Evolutionary conservation across 345 rosid species (phyloP).

Genomic region (Aquilaria yunnanensis): DNA sequence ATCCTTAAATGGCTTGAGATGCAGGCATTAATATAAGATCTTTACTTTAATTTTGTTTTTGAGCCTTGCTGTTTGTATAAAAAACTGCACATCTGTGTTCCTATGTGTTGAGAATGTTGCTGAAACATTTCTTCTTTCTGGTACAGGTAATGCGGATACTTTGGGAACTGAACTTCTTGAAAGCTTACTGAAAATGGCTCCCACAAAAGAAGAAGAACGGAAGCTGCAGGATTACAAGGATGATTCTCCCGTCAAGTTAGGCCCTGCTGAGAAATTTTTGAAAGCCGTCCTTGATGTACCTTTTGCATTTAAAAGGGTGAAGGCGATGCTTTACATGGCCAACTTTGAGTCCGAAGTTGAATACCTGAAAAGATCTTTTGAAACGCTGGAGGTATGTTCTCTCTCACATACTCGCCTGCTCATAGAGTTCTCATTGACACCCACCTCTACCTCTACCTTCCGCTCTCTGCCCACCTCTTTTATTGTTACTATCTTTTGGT

Average conservation of each 20-base stretch:
- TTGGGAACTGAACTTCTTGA: conserved; percentile 98
- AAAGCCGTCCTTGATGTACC: conserved; percentile 88
- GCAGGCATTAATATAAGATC: too few relatives aligned
- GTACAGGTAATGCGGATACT: conserved; percentile 79
- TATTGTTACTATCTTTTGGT: too few relatives aligned
- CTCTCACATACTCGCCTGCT: background rate
- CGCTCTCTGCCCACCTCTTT: too few relatives aligned
- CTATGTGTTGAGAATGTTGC: background rate
- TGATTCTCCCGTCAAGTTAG: conserved; percentile 72
- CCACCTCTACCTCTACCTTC: too few relatives aligned
- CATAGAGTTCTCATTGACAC: too few relatives aligned
- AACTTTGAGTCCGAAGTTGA: conserved; percentile 92
- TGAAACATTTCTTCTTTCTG: conserved; percentile 13
- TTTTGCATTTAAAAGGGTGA: conserved; percentile 84
- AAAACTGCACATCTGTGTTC: too few relatives aligned
- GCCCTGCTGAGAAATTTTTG: conserved; percentile 88
- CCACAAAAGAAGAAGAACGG: conserved; percentile 89
- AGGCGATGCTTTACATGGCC: conserved; percentile 80
- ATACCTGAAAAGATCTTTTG: conserved; percentile 70
- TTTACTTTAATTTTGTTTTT: too few relatives aligned
- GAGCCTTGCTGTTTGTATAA: too few relatives aligned
- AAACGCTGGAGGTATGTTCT: conserved; percentile 78
- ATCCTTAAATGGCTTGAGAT: too few relatives aligned
- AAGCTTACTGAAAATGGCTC: conserved; percentile 89
- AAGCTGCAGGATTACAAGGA: conserved; percentile 71